Conservation (phyloP, 2,329 filamentous ascomycete species). For the Diplodia intermedia region DNA sequence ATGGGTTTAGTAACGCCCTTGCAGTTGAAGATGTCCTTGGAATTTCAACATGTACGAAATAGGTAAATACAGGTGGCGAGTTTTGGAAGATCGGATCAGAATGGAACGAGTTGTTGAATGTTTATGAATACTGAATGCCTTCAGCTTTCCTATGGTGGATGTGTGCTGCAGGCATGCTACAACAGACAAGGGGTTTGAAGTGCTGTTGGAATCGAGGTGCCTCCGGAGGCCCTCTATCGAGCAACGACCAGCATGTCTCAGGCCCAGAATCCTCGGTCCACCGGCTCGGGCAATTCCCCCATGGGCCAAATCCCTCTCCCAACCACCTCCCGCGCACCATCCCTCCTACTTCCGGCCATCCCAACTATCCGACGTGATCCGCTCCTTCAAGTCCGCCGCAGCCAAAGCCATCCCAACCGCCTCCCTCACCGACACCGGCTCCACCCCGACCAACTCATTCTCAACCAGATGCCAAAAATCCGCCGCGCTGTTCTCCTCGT, state of each 20-base stretch:
- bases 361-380: too few species aligned
- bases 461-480: conserved; percentile 41
- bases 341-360: neutral
- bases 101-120: neutral
- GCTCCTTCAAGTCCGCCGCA: conserved; percentile 37
- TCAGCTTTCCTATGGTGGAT: neutral
- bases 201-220: neutral
- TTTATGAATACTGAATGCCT: neutral
- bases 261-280: neutral
- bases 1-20: neutral
- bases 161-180: neutral
- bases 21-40: neutral
- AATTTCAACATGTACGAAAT: neutral
- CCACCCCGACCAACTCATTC: conserved; percentile 43
- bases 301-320: too few species aligned
- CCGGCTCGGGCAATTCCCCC: neutral
- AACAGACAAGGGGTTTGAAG: neutral
- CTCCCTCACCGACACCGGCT: conserved; percentile 39
- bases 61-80: neutral
- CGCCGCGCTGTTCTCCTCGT: conserved; percentile 41
- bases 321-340: neutral
- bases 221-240: neutral
- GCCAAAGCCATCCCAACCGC: conserved; percentile 41
- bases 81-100: neutral
- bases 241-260: neutral